Conservation (phyloP, 2,329 filamentous ascomycete species). For the Penicillium brevicompactum region DNA sequence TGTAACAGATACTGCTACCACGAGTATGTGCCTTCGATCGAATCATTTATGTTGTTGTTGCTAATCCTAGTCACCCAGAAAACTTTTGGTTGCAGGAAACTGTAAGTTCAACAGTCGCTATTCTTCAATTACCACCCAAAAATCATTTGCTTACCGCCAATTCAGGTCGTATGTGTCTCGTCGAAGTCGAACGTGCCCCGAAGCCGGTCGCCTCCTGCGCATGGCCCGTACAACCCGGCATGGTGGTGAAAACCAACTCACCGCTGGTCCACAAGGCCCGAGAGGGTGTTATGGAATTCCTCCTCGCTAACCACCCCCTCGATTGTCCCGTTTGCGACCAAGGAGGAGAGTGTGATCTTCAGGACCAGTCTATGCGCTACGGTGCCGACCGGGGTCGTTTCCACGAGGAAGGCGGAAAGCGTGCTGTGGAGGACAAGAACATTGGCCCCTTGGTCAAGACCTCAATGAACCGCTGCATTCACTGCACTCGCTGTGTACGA, state of each 20-base stretch:
- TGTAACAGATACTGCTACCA: constrained; percentile 88
- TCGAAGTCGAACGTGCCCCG: constrained; percentile 93
- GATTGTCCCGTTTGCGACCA: constrained; percentile 99
- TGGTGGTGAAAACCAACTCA: constrained; percentile 99
- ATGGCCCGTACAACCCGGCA: constrained; percentile 97
- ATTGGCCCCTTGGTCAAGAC: constrained; percentile 98
- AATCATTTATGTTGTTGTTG: constrained; percentile 11
- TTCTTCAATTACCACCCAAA: neutral
- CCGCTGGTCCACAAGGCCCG: constrained; percentile 95
- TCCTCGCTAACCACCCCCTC: constrained; percentile 92
- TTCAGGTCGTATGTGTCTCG: constrained; percentile 85
- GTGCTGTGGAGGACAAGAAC: constrained; percentile 98
- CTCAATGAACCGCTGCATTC: constrained; percentile 99
- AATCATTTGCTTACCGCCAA: constrained; percentile 10
- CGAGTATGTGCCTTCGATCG: constrained; percentile 65
- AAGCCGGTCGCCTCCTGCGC: constrained; percentile 98
- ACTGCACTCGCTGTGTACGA: constrained; percentile 96
- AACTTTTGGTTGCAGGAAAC: constrained; percentile 98
- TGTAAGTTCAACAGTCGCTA: constrained; percentile 52
- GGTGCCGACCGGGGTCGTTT: constrained; percentile 94
- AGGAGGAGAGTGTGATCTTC: constrained; percentile 97
- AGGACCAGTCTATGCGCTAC: constrained; percentile 99
- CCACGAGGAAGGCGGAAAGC: constrained; percentile 93
- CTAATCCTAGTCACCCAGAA: constrained; percentile 52
- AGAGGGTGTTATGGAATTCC: constrained; percentile 98